Evolutionary conservation across 1,284 basidiomycete species (phyloP).

Genomic region (Stygiomarasmius scandens): DNA sequence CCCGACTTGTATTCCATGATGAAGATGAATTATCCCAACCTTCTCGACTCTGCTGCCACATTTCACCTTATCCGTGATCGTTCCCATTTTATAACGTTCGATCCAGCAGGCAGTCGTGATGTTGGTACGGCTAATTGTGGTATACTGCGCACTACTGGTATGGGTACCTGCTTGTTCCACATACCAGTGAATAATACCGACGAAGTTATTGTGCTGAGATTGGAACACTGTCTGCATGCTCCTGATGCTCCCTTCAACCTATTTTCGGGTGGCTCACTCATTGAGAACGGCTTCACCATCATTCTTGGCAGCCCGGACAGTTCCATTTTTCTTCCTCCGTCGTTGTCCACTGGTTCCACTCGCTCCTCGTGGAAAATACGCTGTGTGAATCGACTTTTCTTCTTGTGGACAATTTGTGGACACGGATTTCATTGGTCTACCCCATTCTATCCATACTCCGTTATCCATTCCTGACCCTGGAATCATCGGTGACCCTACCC

Average conservation of each 20-base stretch:
- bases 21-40: too few species aligned
- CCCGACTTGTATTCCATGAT: too few species aligned
- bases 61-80: constrained; percentile 8
- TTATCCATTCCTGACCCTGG: background rate
- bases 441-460: background rate
- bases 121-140: constrained; percentile 8
- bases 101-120: background rate
- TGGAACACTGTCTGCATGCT: too few species aligned
- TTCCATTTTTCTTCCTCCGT: background rate
- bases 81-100: constrained; percentile 3
- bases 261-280: too few species aligned
- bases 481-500: too few species aligned
- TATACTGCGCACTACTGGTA: background rate
- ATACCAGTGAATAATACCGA: background rate
- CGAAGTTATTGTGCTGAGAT: background rate
- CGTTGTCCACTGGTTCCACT: background rate
- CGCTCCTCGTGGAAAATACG: constrained; percentile 1
- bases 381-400: background rate
- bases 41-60: constrained; percentile 2
- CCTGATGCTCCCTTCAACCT: too few species aligned
- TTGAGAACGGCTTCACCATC: too few species aligned
- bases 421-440: too few species aligned
- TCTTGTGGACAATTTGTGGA: background rate
- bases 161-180: background rate
- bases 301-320: background rate